Evolutionary conservation across 1,139 yeast species (phyloP).

Genomic region (Debaryomyces nepalensis): DNA sequence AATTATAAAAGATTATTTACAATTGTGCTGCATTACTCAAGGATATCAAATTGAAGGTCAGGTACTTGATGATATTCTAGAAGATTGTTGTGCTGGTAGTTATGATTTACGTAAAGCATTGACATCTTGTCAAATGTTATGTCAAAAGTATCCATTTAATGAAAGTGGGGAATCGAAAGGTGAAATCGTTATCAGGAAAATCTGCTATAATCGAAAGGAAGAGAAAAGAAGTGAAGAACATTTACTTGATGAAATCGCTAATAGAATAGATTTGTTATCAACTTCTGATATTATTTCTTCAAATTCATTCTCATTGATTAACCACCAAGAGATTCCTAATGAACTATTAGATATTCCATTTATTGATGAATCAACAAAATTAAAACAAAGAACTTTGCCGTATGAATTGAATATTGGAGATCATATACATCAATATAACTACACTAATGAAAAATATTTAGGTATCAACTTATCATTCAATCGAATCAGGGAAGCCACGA

Average conservation of each 20-base stretch:
- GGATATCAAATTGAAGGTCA: slow-evolving; percentile 41
- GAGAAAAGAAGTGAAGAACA: slow-evolving; percentile 1
- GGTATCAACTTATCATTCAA: slow-evolving; percentile 19
- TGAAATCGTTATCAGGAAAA: slow-evolving; percentile 5
- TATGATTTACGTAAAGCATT: slow-evolving; percentile 62
- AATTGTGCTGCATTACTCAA: slow-evolving; percentile 45
- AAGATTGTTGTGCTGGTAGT: slow-evolving; percentile 21
- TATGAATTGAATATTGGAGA: slow-evolving; percentile 45
- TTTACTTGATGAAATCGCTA: slow-evolving; percentile 18
- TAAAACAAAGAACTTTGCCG: slow-evolving; percentile 30
- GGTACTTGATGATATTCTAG: slow-evolving; percentile 39
- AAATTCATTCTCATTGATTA: slow-evolving; percentile 40
- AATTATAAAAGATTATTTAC: slow-evolving; percentile 37
- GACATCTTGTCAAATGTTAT: slow-evolving; percentile 59
- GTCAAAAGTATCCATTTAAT: slow-evolving; percentile 33
- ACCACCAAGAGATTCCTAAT: slow-evolving; percentile 39
- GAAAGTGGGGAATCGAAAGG: not conserved
- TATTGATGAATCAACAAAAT: slow-evolving; percentile 30
- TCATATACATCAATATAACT: slow-evolving; percentile 17
- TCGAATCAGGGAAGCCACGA: slow-evolving; percentile 20
- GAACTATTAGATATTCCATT: slow-evolving; percentile 41
- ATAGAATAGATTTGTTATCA: slow-evolving; percentile 40
- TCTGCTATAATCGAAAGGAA: slow-evolving; percentile 3
- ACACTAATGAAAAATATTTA: slow-evolving; percentile 8
- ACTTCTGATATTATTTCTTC: slow-evolving; percentile 41